phyloP scores from a whole-genome alignment of 2,329 filamentous ascomycete species.

The Rugonectria rugulosa region DNA sequence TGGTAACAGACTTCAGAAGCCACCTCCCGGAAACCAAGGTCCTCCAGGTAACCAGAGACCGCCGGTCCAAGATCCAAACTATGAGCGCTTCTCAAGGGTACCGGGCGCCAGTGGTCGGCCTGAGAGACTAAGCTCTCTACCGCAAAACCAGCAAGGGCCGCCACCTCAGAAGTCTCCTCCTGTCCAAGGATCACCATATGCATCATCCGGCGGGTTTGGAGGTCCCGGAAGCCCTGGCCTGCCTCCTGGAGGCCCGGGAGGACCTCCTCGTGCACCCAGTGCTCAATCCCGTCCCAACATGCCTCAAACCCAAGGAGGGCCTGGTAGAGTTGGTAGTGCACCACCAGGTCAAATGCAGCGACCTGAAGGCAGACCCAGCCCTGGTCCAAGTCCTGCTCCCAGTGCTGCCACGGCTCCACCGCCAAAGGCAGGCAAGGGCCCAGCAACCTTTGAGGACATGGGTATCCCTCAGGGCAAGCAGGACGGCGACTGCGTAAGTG shows the following conservation, averaged over 20 bases:
- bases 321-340: slow-evolving; percentile 47
- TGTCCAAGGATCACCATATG: slow-evolving; percentile 9
- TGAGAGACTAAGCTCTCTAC: slow-evolving; percentile 45
- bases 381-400: slow-evolving; percentile 44
- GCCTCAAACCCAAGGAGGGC: slow-evolving; percentile 28
- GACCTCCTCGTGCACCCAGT: slow-evolving; percentile 35
- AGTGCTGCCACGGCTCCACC: no score
- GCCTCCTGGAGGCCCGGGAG: slow-evolving; percentile 6
- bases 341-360: slow-evolving; percentile 44
- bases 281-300: slow-evolving; percentile 32
- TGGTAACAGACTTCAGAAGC: slow-evolving; percentile 42
- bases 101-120: slow-evolving; percentile 42
- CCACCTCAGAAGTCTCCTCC: slow-evolving; percentile 13
- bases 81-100: slow-evolving; percentile 43
- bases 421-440: slow-evolving; percentile 69
- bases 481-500: slow-evolving; percentile 88
- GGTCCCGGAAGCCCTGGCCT: not conserved
- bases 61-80: slow-evolving; percentile 34
- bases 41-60: slow-evolving; percentile 34
- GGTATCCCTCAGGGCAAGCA: slow-evolving; percentile 85
- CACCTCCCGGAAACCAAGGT: not conserved
- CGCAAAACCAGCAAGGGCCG: slow-evolving; percentile 21
- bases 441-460: slow-evolving; percentile 98
- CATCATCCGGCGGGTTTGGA: not conserved
- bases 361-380: slow-evolving; percentile 40